These are phyloP conservation scores for Saposhnikovia divaricata DNA, from an alignment of 129 eudicot genomes.

Conservation along the genomic window DNA sequence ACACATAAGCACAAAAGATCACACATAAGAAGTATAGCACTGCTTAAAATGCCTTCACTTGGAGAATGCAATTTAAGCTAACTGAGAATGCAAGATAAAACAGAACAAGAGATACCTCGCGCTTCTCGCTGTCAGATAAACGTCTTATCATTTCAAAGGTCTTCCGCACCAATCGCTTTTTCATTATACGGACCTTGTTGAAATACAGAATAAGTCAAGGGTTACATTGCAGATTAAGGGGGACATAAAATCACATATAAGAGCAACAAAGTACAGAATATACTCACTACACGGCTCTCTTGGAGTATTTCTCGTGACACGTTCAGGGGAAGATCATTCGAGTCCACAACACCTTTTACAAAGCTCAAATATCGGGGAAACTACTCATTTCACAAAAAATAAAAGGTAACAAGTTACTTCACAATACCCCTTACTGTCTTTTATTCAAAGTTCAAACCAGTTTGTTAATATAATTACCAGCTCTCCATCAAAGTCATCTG, in stretches of 20 bases:
- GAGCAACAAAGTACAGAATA: neutral
- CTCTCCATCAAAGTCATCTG: conserved; percentile 96
- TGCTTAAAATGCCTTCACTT: neutral
- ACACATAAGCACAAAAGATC: neutral
- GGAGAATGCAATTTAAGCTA: neutral
- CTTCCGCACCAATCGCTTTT: conserved; percentile 84
- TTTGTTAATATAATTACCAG: conserved; percentile 44
- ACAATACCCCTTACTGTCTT: neutral
- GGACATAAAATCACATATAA: neutral
- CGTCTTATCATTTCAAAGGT: conserved; percentile 97
- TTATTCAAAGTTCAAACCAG: neutral
- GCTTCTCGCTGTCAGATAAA: conserved; percentile 73
- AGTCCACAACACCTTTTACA: conserved; percentile 92
- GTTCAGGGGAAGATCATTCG: conserved; percentile 91
- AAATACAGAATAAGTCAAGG: neutral
- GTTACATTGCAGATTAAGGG: neutral
- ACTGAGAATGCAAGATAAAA: neutral
- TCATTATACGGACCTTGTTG: conserved; percentile 80
- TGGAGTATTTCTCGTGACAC: conserved; percentile 97
- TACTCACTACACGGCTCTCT: conserved; percentile 95
- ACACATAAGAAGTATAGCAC: neutral
- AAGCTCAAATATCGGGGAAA: conserved; percentile 92
- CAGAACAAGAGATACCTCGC: conserved; percentile 44
- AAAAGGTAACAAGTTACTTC: neutral
- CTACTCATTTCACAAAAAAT: conserved; percentile 26